These are phyloP conservation scores for Ciborinia camelliae DNA, from an alignment of 2,329 filamentous ascomycete genomes.

Conservation along the genomic window DNA sequence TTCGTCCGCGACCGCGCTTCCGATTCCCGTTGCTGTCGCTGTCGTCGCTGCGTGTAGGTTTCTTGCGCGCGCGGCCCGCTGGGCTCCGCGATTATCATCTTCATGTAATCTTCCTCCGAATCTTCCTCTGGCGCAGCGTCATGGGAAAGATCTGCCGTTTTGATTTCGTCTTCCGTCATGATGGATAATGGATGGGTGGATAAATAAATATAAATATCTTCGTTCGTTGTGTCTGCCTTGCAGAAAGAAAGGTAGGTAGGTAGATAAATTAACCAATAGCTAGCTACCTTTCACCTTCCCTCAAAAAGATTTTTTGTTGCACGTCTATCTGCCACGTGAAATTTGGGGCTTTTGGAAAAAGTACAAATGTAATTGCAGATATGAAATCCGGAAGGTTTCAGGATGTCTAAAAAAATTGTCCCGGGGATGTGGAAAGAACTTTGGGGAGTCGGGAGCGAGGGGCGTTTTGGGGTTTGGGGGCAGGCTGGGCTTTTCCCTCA, in stretches of 20 bases:
- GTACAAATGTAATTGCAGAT: background rate
- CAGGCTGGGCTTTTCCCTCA: background rate
- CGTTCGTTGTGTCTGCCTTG: background rate
- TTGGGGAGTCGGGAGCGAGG: background rate
- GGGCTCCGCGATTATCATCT: constrained; percentile 80
- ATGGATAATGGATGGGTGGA: background rate
- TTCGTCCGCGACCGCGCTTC: constrained; percentile 66
- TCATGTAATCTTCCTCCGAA: constrained; percentile 90
- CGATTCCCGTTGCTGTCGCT: constrained; percentile 52
- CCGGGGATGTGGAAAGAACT: background rate
- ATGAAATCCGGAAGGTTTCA: background rate
- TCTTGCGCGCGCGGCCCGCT: constrained; percentile 49
- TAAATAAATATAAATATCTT: background rate
- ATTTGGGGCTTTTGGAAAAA: background rate
- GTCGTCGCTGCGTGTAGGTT: constrained; percentile 56
- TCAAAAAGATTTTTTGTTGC: background rate
- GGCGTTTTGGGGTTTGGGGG: background rate
- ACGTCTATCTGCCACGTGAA: background rate
- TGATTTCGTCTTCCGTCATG: background rate
- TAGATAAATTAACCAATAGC: background rate
- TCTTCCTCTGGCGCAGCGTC: constrained; percentile 21
- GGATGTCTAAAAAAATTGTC: background rate
- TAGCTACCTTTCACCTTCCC: background rate
- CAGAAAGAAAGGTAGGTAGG: too few species aligned
- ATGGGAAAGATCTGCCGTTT: background rate